Conservation (phyloP, 345 rosid genomes). For the Eucalyptus albens region DNA sequence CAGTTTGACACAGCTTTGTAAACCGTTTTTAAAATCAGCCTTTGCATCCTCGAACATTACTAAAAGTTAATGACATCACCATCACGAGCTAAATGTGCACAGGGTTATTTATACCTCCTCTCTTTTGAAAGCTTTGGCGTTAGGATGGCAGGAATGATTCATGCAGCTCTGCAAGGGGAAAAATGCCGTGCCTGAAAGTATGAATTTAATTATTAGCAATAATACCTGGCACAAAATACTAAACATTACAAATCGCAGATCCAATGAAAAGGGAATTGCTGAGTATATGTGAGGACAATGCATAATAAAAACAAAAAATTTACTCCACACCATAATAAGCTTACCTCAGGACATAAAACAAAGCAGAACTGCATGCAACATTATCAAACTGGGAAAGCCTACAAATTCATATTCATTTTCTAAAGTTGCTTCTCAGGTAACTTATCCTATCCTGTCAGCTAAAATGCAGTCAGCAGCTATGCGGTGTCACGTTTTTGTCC, state of each 20-base stretch:
- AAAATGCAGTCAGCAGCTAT: too few relatives aligned
- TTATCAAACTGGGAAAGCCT: too few relatives aligned
- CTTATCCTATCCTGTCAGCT: too few relatives aligned
- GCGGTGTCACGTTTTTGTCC: too few relatives aligned
- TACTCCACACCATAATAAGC: too few relatives aligned
- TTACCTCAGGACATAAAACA: too few relatives aligned
- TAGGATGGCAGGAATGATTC: constrained; percentile 86
- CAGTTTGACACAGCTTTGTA: background rate
- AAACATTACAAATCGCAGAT: background rate
- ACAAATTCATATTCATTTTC: too few relatives aligned
- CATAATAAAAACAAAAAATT: too few relatives aligned
- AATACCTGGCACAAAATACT: background rate
- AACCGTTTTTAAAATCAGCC: background rate
- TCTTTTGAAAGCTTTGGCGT: constrained; percentile 88
- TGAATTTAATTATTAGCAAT: background rate
- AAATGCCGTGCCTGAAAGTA: constrained; percentile 62
- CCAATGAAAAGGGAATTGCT: background rate
- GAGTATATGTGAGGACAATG: background rate
- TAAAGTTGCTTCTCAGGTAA: too few relatives aligned
- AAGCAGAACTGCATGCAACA: too few relatives aligned
- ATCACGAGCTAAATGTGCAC: background rate
- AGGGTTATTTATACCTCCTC: constrained; percentile 43
- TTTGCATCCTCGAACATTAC: background rate
- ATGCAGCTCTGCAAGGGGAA: constrained; percentile 82
- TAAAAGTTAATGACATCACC: background rate